Evolutionary conservation across 352 stramenopile genomes (phyloP).

Genomic region (Globisporangium polare): DNA sequence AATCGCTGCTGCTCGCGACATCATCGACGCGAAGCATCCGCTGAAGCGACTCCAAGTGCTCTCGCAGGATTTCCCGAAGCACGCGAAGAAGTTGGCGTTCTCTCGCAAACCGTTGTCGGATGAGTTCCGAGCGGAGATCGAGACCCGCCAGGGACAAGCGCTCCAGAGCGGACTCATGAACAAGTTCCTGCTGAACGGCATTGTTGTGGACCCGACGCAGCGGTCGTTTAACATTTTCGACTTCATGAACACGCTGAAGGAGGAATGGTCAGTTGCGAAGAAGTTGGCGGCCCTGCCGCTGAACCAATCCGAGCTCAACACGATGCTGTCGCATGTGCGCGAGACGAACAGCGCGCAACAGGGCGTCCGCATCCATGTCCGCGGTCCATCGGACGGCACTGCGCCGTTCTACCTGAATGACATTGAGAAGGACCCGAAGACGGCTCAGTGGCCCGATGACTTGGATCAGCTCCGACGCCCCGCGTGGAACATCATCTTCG

Average conservation of each 20-base stretch:
- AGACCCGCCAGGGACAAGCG: constrained; percentile 30
- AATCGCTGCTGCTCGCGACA: constrained; percentile 66
- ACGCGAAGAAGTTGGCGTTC: constrained; percentile 72
- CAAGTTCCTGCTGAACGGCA: constrained; percentile 87
- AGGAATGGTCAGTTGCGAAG: constrained; percentile 74
- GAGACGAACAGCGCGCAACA: constrained; percentile 41
- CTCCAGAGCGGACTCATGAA: constrained; percentile 36
- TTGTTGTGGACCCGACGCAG: constrained; percentile 70
- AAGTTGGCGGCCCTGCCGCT: constrained; percentile 51
- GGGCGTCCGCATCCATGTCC: constrained; percentile 59
- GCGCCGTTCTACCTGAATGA: constrained; percentile 80
- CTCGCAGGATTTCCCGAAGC: constrained; percentile 88
- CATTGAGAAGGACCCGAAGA: constrained; percentile 67
- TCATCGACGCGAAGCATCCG: constrained; percentile 71
- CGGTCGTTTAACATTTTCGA: constrained; percentile 92
- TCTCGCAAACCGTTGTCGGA: constrained; percentile 49
- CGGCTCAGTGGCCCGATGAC: constrained; percentile 41
- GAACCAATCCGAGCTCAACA: constrained; percentile 38
- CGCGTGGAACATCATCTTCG: constrained; percentile 80
- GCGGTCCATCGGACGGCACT: constrained; percentile 47
- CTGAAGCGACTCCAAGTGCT: constrained; percentile 76
- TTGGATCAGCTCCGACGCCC: constrained; percentile 42
- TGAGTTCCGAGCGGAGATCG: constrained; percentile 44
- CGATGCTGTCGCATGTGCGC: constrained; percentile 59
- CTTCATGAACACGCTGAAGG: constrained; percentile 77